These are phyloP conservation scores for Aegilops tauschii DNA, from an alignment of 176 grass and related monocot species.

Conservation along the genomic window DNA sequence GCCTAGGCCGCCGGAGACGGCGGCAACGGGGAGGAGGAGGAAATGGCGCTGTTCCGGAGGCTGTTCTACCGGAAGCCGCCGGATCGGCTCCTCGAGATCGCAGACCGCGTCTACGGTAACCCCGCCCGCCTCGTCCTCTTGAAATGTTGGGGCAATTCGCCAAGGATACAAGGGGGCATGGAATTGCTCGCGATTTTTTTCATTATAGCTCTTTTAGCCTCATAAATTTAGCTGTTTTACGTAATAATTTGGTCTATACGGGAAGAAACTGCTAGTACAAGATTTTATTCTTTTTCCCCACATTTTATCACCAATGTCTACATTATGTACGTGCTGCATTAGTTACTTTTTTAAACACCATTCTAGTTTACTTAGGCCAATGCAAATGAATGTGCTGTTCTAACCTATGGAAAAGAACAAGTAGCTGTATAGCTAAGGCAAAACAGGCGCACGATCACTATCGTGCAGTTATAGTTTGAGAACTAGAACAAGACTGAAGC, in stretches of 20 bases:
- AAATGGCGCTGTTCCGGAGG: slow-evolving; percentile 96
- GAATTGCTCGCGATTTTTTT: background rate
- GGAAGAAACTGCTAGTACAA: background rate
- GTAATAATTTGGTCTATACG: background rate
- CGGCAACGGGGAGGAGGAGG: slow-evolving; percentile 38
- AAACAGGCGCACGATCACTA: background rate
- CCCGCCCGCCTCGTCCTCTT: background rate
- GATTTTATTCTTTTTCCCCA: background rate
- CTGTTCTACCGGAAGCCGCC: slow-evolving; percentile 89
- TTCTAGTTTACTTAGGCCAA: background rate
- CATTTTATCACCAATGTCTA: background rate
- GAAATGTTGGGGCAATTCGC: background rate
- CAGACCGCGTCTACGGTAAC: slow-evolving; percentile 90
- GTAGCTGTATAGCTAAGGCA: background rate
- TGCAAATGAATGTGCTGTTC: background rate
- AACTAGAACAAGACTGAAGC: background rate
- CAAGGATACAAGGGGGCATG: background rate
- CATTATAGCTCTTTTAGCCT: background rate
- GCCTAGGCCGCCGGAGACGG: slow-evolving; percentile 53
- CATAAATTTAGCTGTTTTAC: background rate
- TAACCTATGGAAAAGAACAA: background rate
- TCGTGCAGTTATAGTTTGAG: background rate
- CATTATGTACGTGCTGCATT: background rate
- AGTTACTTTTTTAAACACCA: background rate
- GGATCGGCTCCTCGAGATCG: slow-evolving; percentile 95